A percentile compares a stretch with the other conserved stretches of the same genome.
Evolutionary conservation across 2,329 filamentous ascomycete species (phyloP).

Genomic region (Blastomyces percursus): DNA sequence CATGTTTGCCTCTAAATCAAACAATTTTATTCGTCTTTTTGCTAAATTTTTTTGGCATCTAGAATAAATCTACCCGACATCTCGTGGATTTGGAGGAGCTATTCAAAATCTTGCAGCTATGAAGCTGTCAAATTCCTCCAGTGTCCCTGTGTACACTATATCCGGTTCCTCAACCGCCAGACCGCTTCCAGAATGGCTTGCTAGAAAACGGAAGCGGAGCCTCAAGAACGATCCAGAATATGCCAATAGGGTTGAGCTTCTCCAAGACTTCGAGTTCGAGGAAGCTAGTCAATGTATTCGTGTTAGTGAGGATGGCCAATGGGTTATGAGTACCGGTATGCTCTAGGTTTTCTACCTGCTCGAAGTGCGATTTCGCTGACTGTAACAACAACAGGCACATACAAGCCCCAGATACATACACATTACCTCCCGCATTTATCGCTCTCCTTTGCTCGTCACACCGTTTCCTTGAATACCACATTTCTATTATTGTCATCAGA

Average conservation of each 20-base stretch:
- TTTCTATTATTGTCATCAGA: conserved; percentile 82
- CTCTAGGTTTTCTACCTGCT: conserved; percentile 8
- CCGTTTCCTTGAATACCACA: conserved; percentile 78
- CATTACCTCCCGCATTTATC: conserved; percentile 89
- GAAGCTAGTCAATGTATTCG: conserved; percentile 86
- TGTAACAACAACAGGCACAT: conserved; percentile 41
- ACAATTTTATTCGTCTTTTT: not conserved
- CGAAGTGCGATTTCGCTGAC: not conserved
- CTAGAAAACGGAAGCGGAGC: conserved; percentile 76
- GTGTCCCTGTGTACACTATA: conserved; percentile 87
- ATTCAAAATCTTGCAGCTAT: conserved; percentile 21
- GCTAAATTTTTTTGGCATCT: not conserved
- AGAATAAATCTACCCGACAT: not conserved
- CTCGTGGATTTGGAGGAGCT: not conserved
- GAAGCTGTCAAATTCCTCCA: conserved; percentile 54
- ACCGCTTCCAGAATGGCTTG: conserved; percentile 90
- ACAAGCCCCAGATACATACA: conserved; percentile 81
- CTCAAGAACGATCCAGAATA: conserved; percentile 89
- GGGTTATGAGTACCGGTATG: conserved; percentile 87
- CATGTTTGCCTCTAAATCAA: not conserved
- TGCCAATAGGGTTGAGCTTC: conserved; percentile 81
- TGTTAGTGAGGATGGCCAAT: conserved; percentile 89
- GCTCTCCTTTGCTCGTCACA: conserved; percentile 88
- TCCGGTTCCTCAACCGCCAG: conserved; percentile 80
- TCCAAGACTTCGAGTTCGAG: conserved; percentile 97